phyloP scores from a whole-genome alignment of 2,329 filamentous ascomycete species.

The Dactylellina drechsleri region DNA sequence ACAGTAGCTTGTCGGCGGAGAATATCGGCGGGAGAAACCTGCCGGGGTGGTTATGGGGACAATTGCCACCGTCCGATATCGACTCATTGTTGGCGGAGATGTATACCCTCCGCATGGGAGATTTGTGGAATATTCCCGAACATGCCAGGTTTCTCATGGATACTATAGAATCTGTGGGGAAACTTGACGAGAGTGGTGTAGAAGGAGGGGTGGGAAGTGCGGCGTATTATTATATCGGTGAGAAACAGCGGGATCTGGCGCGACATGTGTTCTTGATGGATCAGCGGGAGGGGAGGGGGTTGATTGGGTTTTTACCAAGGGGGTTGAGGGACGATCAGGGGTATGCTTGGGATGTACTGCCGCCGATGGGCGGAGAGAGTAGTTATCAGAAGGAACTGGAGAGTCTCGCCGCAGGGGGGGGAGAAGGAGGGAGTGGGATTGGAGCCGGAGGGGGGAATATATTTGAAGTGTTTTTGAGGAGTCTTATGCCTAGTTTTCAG shows the following conservation, averaged over 20 bases:
- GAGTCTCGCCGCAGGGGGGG: background rate
- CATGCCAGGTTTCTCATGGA: conserved; percentile 73
- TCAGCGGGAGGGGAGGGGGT: conserved; percentile 66
- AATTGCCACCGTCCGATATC: conserved; percentile 72
- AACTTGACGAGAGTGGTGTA: conserved; percentile 62
- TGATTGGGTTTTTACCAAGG: conserved; percentile 76
- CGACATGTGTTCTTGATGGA: conserved; percentile 83
- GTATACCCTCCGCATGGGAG: conserved; percentile 79
- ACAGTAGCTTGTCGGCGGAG: conserved; percentile 71
- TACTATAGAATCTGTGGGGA: conserved; percentile 59
- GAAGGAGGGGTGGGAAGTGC: conserved; percentile 62
- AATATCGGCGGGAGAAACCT: conserved; percentile 70
- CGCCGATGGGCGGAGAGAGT: conserved; percentile 67
- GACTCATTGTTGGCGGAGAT: conserved; percentile 77
- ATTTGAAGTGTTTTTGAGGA: conserved; percentile 47
- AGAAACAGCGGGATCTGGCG: conserved; percentile 69
- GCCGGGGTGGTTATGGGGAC: conserved; percentile 84
- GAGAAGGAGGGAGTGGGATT: background rate
- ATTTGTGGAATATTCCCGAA: conserved; percentile 85
- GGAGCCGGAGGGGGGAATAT: conserved; percentile 8
- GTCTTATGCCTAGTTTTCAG: conserved; percentile 42
- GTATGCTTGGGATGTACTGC: conserved; percentile 83
- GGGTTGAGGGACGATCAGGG: conserved; percentile 72
- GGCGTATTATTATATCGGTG: conserved; percentile 62
- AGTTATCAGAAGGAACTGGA: conserved; percentile 55